These are phyloP conservation scores for Exophiala alcalophila DNA, from an alignment of 2,329 filamentous ascomycete genomes.

Conservation along the genomic window DNA sequence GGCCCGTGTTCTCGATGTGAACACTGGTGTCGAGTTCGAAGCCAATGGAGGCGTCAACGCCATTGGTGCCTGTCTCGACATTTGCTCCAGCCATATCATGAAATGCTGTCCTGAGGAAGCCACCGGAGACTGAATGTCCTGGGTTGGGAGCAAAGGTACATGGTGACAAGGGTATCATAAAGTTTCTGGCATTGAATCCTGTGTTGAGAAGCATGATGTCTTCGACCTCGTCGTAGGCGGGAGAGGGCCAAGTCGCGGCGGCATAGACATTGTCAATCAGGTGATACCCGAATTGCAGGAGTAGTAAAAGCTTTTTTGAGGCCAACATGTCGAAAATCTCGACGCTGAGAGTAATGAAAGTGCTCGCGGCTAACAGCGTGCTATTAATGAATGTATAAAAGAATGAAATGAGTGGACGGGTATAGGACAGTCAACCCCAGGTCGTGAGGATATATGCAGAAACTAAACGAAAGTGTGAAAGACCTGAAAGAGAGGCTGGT, in stretches of 20 bases:
- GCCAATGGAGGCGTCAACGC: conserved; percentile 38
- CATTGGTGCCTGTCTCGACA: conserved; percentile 33
- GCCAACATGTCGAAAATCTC: too few relatives aligned
- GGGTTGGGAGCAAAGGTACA: conserved; percentile 40
- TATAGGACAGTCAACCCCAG: too few relatives aligned
- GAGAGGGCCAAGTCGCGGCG: conserved; percentile 50
- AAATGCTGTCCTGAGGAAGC: conserved; percentile 38
- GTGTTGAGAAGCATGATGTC: conserved; percentile 61
- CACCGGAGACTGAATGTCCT: conserved; percentile 26
- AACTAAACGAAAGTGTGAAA: too few relatives aligned
- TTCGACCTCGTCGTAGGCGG: conserved; percentile 57
- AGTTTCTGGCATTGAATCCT: conserved; percentile 54
- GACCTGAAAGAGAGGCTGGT: too few relatives aligned
- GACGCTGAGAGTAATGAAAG: too few relatives aligned
- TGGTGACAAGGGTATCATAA: conserved; percentile 57
- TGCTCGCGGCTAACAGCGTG: too few relatives aligned
- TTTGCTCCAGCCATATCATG: conserved; percentile 37
- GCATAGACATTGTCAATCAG: conserved; percentile 1
- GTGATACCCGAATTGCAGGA: neutral
- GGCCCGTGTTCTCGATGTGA: conserved; percentile 33
- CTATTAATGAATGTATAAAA: too few relatives aligned
- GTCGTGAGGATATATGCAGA: too few relatives aligned
- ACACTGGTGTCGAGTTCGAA: conserved; percentile 32
- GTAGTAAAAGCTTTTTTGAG: too few relatives aligned
- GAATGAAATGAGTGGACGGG: too few relatives aligned